Evolutionary conservation across 768 basidiomycete species (phyloP), one percentile per base, ranked within the genome.

Genomic region (Leccinellum rugosiceps): DNA sequence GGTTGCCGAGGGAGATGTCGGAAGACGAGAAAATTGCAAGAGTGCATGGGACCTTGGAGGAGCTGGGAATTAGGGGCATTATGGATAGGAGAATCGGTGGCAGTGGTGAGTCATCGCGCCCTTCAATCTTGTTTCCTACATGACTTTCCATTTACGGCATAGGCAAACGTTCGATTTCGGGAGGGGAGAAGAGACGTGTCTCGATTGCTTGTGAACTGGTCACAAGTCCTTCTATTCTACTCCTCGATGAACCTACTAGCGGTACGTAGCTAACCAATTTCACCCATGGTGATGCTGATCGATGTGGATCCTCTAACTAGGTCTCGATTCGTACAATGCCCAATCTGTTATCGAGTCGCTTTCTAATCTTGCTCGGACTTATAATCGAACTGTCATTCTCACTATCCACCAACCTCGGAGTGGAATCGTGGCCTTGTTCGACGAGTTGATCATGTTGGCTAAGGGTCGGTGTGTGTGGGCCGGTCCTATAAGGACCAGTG

Each of bases 401-500:
- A 98, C 96, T 0, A 98, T 99, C 56, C 97, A 99, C 66, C 97
- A 98, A 71, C 97, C 96, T 14, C 87, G 96, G 51, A 94, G 92
- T 71, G 98, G 98, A 73, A 98, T 99, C 63, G 95, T 98, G 14
- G 87, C 93, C 0, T 77, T 99, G 13, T 98, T 99, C 63, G 96
- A 99, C 69, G 88, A 95, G 59, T 80, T 99, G 30, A 72, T 98
- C 3, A 77, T 98, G 3, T 80, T 99, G 17, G 92, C 92, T 0
- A 80, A 83, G 51, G 97, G 97, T 2, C 89, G 92, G 54, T 70
- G 69, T 68, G 69, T 66, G 38, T 70, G 69, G 69, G 66, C 69
- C 13, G 69, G 69, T 47, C 70, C 69, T 30, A 70, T 72, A 61
- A 66, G 49, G 44, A 58, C 66, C 15, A 47, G 53, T 9, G 4